Evolutionary conservation across 1,139 yeast genomes (phyloP), one percentile per base, ranked within the genome.

Genomic region (Pichia sp.): DNA sequence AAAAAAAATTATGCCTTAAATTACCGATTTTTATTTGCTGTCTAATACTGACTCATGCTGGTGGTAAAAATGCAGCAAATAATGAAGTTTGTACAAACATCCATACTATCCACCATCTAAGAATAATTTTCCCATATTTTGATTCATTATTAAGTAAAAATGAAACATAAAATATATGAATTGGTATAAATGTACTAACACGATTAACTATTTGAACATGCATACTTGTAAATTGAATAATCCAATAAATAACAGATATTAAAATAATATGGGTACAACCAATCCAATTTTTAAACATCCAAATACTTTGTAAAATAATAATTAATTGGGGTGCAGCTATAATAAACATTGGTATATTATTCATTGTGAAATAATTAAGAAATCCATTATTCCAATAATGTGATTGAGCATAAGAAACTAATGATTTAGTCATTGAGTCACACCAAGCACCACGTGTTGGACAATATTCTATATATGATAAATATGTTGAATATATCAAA

Each of bases 361-460:
- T 80, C 0, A 70, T 53, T 0, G 94, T 82, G 94, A 96, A 92
- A 62, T 92, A 92, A 39, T 66, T 69, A 42, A 92, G 64, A 46
- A 90, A 78, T 0, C 98, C 98, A 39, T 71, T 74, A 54, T 79
- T 75, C 98, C 98, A 92, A 62, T 92, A 90, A 52, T 80, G 72
- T 3, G 66, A 50, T 63, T 92, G 98, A 7, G 95, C 86, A 61
- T 72, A 87, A n/a, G 76, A 64, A 57, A 82, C 82, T 33, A 92
- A 69, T 30, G 85, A 74, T 4, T 89, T 11, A 51, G 59, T 24
- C 62, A 52, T 16, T 60, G 53, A 36, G 10, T 46, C 34, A 61
- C 98, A 92, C 97, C 97, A 92, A 51, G 73, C 83, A 2, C 82
- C 81, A 52, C 86, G 65, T n/a, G 67, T 72, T 2, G 86, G 82